A percentile compares a stretch with the other conserved stretches of the same genome.
Evolutionary conservation across 257 asterid genomes (phyloP).

Genomic region (Solanum phureja): DNA sequence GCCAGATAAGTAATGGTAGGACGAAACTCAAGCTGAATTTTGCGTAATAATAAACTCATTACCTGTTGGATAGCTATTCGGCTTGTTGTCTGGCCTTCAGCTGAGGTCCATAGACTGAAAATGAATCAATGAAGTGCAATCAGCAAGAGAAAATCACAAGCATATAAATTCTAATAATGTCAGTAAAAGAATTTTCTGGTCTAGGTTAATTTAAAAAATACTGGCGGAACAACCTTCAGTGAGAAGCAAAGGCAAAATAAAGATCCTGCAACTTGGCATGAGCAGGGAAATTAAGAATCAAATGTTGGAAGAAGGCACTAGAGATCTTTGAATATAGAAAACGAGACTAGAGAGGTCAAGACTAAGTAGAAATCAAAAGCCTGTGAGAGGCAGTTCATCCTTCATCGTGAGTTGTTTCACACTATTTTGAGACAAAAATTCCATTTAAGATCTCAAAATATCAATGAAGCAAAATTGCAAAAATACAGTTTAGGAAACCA

Average conservation of each 20-base stretch:
- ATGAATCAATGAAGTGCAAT: not conserved
- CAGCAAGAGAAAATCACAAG: not conserved
- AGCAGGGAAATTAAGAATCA: not conserved
- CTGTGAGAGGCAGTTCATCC: not conserved
- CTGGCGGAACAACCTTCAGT: not conserved
- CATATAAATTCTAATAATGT: not conserved
- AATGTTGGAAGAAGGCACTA: not conserved
- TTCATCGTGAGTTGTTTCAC: not conserved
- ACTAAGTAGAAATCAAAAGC: not conserved
- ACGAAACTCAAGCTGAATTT: not conserved
- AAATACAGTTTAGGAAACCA: not conserved
- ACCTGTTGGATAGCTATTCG: slow-evolving; percentile 37
- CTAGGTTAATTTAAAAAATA: not conserved
- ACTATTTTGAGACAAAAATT: not conserved
- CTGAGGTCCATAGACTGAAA: slow-evolving; percentile 30
- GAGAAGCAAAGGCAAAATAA: not conserved
- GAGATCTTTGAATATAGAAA: not conserved
- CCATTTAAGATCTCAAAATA: not conserved
- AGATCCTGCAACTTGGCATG: not conserved
- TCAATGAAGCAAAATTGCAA: not conserved
- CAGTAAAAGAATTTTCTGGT: not conserved
- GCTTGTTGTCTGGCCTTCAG: slow-evolving; percentile 30
- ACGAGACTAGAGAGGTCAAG: not conserved
- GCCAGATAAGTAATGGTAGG: not conserved
- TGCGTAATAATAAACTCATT: not conserved